Evolutionary conservation across 768 basidiomycete genomes (phyloP), one percentile per base, ranked within the genome.

Genomic region (Scleroderma citrinum): DNA sequence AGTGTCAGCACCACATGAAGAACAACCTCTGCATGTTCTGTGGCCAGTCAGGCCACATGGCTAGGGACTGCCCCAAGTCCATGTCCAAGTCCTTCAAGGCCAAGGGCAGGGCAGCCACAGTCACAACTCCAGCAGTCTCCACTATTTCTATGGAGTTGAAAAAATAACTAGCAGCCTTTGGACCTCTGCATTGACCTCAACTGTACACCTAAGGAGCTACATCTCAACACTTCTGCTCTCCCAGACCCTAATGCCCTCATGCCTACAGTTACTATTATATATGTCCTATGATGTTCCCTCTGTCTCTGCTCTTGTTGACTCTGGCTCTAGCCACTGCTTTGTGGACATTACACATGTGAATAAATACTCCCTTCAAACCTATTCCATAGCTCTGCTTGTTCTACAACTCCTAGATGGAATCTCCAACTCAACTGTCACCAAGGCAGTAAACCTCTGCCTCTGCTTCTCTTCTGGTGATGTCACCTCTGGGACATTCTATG

Each of bases 151-250:
- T n/a, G n/a, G n/a, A 49, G 47, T 5, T 31, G 32, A 51, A 55
- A 51, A 46, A 51, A 46, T 55, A 52, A 46, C 14, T 14, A 0
- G 30, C 23, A 20, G 29, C 42, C 41, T 26, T 5, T 14, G 0
- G 26, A 29, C 4, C 26, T 29, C 26, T 8, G 26, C 14, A 3
- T 50, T 54, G 41, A 44, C 0, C 5, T 31, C 8, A 2, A 31
- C 37, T 8, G 3, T 53, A 49, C 49, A 43, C 2, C 11, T 3
- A 38, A 12, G 38, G 38, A 53, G 46, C 6, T 46, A 6, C 12
- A 8, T 12, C 52, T 56, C 24, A 56, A 53, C 5, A 2, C 3
- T 4, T 53, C 46, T 7, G 13, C 36, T 37, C 36, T 37, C 19
- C n/a, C 36, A 14, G 19, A 37, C 16, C 36, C 36, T 14, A 37